phyloP scores from a whole-genome alignment of 495 filamentous ascomycete genomes.

The Copromyces sp. region DNA sequence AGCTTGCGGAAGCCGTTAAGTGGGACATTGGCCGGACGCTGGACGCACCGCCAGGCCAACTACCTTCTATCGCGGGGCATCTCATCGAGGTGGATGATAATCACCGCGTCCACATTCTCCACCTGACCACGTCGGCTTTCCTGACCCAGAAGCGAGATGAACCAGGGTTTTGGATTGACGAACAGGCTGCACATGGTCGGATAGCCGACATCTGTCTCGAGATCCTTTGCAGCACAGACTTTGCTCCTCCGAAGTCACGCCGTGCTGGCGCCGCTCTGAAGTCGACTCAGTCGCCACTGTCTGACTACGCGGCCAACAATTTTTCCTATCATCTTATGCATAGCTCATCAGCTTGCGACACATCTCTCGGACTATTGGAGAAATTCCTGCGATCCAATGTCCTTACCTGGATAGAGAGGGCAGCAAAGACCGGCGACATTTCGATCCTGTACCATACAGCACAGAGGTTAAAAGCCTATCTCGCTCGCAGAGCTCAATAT shows the following conservation, averaged over 20 bases:
- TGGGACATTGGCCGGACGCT: slow-evolving; percentile 4
- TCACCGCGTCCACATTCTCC: neutral
- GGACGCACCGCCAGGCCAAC: neutral
- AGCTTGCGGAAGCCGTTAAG: slow-evolving; percentile 4
- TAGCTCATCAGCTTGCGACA: neutral
- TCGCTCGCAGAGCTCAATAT: neutral
- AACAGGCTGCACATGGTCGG: neutral
- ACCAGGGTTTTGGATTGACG: no score
- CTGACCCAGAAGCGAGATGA: neutral
- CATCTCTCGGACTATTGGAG: neutral
- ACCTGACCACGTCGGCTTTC: slow-evolving; percentile 4
- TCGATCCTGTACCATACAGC: neutral
- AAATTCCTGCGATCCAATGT: neutral
- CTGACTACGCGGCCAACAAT: slow-evolving; percentile 10
- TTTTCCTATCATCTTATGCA: slow-evolving; percentile 11
- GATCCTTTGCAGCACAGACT: neutral
- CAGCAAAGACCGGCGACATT: neutral
- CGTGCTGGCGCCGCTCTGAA: neutral
- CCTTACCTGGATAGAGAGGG: neutral
- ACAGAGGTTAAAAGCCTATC: slow-evolving; percentile 4
- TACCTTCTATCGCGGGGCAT: slow-evolving; percentile 1
- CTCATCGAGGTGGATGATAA: neutral
- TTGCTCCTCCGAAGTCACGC: neutral
- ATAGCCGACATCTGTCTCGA: neutral
- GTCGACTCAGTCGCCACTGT: neutral